phyloP scores from a whole-genome alignment of 306 rosid genomes.

The Lathyrus sativus region DNA sequence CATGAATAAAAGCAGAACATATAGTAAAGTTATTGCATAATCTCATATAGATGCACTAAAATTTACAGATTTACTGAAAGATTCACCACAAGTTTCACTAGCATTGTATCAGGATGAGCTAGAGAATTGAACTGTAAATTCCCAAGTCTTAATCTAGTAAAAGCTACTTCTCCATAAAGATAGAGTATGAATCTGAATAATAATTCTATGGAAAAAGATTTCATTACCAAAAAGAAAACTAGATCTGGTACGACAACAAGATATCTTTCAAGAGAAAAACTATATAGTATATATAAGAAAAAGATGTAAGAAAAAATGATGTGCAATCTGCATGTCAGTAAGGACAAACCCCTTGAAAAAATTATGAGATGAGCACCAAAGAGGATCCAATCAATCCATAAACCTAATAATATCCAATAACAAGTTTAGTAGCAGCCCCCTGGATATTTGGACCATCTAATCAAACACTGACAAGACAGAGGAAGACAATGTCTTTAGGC shows the following conservation, averaged over 20 bases:
- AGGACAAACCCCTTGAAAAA: neutral
- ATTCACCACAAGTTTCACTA: slow-evolving; percentile 7
- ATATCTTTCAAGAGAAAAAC: neutral
- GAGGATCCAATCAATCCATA: slow-evolving; percentile 20
- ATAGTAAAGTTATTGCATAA: slow-evolving; percentile 10
- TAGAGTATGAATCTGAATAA: slow-evolving; percentile 5
- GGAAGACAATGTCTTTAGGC: neutral
- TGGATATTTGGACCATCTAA: slow-evolving; percentile 18
- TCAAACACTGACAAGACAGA: neutral
- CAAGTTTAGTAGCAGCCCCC: slow-evolving; percentile 17
- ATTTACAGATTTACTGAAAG: slow-evolving; percentile 2
- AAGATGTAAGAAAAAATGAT: slow-evolving; percentile 5
- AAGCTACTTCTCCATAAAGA: slow-evolving; percentile 12
- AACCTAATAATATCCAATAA: slow-evolving; percentile 11
- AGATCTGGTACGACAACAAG: neutral
- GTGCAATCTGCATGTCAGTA: slow-evolving; percentile 9
- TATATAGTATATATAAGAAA: neutral
- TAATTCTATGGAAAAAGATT: slow-evolving; percentile 16
- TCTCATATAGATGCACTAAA: slow-evolving; percentile 28
- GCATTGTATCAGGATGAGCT: neutral
- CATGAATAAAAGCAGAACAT: slow-evolving; percentile 13
- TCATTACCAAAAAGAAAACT: slow-evolving; percentile 3
- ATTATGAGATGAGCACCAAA: neutral
- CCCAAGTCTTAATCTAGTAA: slow-evolving; percentile 5
- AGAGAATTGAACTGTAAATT: neutral